A percentile compares a stretch with the other conserved stretches of the same genome.
Conservation (phyloP, 768 basidiomycete species). For the Hygrocybe coccinea region DNA sequence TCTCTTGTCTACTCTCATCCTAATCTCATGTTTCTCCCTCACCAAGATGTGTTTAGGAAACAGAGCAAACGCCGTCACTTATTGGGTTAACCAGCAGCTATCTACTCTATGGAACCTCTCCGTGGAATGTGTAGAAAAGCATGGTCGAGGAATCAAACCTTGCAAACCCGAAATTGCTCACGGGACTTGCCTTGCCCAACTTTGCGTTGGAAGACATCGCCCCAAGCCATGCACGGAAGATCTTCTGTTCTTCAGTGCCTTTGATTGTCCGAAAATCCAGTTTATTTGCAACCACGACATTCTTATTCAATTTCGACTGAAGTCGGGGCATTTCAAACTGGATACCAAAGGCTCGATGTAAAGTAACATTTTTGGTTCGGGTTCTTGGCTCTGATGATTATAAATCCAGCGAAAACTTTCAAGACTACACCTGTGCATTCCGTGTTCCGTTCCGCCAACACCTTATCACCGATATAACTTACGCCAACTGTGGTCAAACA, state of each 20-base stretch:
- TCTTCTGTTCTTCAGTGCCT: slow-evolving; percentile 16
- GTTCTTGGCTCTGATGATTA: background rate
- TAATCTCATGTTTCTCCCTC: too few relatives aligned
- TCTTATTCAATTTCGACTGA: slow-evolving; percentile 14
- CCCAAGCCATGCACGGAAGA: slow-evolving; percentile 11
- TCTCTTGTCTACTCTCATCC: too few relatives aligned
- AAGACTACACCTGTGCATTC: slow-evolving; percentile 1
- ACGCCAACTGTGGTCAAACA: background rate
- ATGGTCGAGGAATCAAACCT: slow-evolving; percentile 10
- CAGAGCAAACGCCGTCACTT: slow-evolving; percentile 7
- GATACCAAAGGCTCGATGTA: slow-evolving; percentile 8
- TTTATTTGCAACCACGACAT: slow-evolving; percentile 25
- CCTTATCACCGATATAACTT: slow-evolving; percentile 2
- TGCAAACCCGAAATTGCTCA: slow-evolving; percentile 7
- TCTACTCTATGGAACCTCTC: slow-evolving; percentile 13
- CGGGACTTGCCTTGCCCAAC: slow-evolving; percentile 11
- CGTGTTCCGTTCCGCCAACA: slow-evolving; percentile 7
- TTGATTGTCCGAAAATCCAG: slow-evolving; percentile 17
- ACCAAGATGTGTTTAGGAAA: slow-evolving; percentile 6
- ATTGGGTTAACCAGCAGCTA: slow-evolving; percentile 15
- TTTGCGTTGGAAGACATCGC: slow-evolving; percentile 8
- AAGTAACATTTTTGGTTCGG: background rate
- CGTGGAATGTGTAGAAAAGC: slow-evolving; percentile 10
- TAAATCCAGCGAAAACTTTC: background rate
- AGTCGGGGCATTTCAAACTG: slow-evolving; percentile 17